phyloP scores from a whole-genome alignment of 2,329 filamentous ascomycete species.

The Hypoxylon sp. region DNA sequence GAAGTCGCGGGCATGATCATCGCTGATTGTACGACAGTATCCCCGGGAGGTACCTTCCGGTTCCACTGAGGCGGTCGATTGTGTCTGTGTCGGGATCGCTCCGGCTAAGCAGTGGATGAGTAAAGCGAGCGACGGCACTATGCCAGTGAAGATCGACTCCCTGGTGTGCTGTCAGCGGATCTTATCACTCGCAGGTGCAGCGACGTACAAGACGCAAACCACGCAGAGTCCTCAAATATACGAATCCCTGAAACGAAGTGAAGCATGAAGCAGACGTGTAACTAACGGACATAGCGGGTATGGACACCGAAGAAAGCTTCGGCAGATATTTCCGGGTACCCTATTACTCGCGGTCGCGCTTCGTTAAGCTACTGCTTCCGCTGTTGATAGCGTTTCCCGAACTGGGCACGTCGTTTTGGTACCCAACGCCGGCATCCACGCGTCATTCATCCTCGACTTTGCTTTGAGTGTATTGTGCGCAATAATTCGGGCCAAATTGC shows the following conservation, averaged over 20 bases:
- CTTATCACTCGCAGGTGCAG: slow-evolving; percentile 24
- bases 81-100: slow-evolving; percentile 49
- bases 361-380: slow-evolving; percentile 48
- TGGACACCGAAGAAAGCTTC: slow-evolving; percentile 52
- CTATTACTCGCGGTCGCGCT: no score
- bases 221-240: no score
- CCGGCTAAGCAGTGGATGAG: slow-evolving; percentile 43
- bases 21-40: slow-evolving; percentile 47
- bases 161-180: slow-evolving; percentile 52
- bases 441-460: slow-evolving; percentile 16
- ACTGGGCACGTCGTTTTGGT: slow-evolving; percentile 41
- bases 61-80: slow-evolving; percentile 56
- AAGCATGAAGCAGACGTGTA: background rate
- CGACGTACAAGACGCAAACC: background rate
- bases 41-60: slow-evolving; percentile 51
- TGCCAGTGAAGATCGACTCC: slow-evolving; percentile 51
- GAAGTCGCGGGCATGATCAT: slow-evolving; percentile 48
- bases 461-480: slow-evolving; percentile 10
- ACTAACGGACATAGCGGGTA: background rate
- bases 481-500: slow-evolving; percentile 48
- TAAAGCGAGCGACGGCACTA: slow-evolving; percentile 9
- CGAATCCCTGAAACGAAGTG: background rate
- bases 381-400: slow-evolving; percentile 40
- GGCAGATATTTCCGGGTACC: no score
- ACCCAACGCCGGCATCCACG: slow-evolving; percentile 38